These are phyloP conservation scores for Mycocentrospora acerina DNA, from an alignment of 2,329 filamentous ascomycete species.

Conservation along the genomic window DNA sequence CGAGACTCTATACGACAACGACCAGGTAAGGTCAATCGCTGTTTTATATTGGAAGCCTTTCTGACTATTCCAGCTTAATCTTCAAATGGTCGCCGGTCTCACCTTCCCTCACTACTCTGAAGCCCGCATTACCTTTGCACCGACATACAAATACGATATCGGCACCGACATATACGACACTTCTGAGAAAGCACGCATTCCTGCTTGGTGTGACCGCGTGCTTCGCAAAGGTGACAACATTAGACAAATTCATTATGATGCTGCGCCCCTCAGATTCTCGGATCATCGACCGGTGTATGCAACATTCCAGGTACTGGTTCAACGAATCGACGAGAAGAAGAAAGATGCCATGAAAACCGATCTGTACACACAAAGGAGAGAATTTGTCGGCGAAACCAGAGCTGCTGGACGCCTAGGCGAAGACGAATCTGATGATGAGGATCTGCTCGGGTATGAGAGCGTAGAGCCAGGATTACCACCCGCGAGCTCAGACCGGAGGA, in stretches of 20 bases:
- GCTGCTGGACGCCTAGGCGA: conserved; percentile 51
- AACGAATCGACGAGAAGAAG: conserved; percentile 71
- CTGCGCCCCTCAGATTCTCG: conserved; percentile 81
- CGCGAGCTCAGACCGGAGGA: conserved; percentile 62
- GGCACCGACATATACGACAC: conserved; percentile 88
- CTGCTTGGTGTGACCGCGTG: conserved; percentile 95
- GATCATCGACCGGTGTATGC: conserved; percentile 97
- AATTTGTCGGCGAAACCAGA: conserved; percentile 65
- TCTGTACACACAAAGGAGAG: conserved; percentile 69
- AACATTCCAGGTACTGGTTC: conserved; percentile 81
- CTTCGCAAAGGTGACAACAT: conserved; percentile 83
- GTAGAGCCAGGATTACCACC: conserved; percentile 74
- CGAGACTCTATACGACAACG: conserved; percentile 82
- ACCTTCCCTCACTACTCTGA: conserved; percentile 93
- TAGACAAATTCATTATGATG: conserved; percentile 79
- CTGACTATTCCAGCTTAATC: conserved; percentile 65
- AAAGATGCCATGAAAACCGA: conserved; percentile 73
- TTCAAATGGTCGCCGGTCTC: conserved; percentile 92
- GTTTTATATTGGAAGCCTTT: conserved; percentile 1
- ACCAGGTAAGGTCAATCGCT: conserved; percentile 63
- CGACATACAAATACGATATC: conserved; percentile 94
- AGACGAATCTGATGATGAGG: conserved; percentile 73
- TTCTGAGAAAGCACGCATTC: conserved; percentile 91
- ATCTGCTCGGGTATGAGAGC: conserved; percentile 77
- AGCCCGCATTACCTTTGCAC: conserved; percentile 80